A percentile compares a stretch with the other conserved stretches of the same genome.
These are phyloP conservation scores for Phytophthora fragariaefolia DNA, from an alignment of 352 stramenopile genomes.

Conservation along the genomic window DNA sequence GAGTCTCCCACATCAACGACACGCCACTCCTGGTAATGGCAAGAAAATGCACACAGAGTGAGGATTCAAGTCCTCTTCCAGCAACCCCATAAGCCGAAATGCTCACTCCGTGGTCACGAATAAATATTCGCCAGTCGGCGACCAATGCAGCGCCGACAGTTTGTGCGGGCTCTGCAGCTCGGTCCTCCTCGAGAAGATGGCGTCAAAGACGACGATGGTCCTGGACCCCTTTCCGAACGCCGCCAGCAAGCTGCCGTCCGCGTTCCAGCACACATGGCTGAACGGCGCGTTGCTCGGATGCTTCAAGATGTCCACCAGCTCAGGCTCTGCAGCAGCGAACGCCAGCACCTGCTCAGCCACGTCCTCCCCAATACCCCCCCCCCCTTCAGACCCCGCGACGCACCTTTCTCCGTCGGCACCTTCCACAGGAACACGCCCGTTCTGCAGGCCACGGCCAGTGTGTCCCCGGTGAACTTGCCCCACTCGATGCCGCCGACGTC, in stretches of 20 bases:
- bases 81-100: neutral
- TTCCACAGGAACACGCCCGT: slow-evolving; percentile 79
- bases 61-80: neutral
- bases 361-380: slow-evolving; percentile 2
- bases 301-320: slow-evolving; percentile 64
- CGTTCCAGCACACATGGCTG: slow-evolving; percentile 71
- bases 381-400: neutral
- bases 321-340: slow-evolving; percentile 37
- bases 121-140: slow-evolving; percentile 85
- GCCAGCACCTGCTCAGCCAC: neutral
- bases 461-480: slow-evolving; percentile 64
- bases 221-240: slow-evolving; percentile 55
- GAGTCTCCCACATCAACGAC: slow-evolving; percentile 81
- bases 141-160: slow-evolving; percentile 69
- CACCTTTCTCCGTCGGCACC: slow-evolving; percentile 48
- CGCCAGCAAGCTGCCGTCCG: slow-evolving; percentile 71
- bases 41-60: neutral
- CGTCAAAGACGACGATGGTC: slow-evolving; percentile 67
- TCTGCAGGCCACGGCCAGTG: slow-evolving; percentile 69
- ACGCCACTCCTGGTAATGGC: slow-evolving; percentile 45
- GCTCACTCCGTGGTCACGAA: slow-evolving; percentile 72
- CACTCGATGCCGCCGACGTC: slow-evolving; percentile 68
- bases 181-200: slow-evolving; percentile 56
- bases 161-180: slow-evolving; percentile 69
- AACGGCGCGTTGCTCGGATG: slow-evolving; percentile 61